Percentiles rank a stretch among this genome's conserved stretches.
Conservation (phyloP, 2,329 filamentous ascomycete species). For the Remersonia thermophila region DNA sequence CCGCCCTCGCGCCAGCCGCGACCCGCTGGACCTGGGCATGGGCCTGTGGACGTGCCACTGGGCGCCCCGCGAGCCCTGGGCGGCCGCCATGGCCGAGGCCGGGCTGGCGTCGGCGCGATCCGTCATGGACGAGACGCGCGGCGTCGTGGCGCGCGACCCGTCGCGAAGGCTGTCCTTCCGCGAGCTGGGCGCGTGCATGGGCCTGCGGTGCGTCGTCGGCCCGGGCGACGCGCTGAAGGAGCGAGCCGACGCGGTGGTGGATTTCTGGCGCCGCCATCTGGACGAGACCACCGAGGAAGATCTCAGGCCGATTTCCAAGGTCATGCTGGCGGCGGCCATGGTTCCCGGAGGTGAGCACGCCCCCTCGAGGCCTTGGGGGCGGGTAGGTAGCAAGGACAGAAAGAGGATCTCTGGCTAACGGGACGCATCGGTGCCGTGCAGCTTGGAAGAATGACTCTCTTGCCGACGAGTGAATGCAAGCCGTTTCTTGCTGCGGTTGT, state of each 20-base stretch:
- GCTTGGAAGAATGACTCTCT: not conserved
- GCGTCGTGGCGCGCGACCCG: constrained; percentile 16
- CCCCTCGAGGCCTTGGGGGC: no score
- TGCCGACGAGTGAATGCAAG: no score
- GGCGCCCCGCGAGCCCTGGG: constrained; percentile 36
- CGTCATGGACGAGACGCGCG: constrained; percentile 13
- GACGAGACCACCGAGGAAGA: constrained; percentile 26
- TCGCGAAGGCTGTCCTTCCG: constrained; percentile 35
- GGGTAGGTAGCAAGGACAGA: no score
- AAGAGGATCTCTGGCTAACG: no score
- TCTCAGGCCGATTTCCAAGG: constrained; percentile 39
- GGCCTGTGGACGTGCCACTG: constrained; percentile 45
- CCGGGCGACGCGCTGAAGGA: constrained; percentile 21
- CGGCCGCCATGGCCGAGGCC: constrained; percentile 23
- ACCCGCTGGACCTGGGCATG: constrained; percentile 47
- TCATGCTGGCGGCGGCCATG: constrained; percentile 45
- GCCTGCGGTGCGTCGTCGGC: constrained; percentile 28
- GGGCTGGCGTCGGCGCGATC: constrained; percentile 20
- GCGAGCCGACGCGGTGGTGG: constrained; percentile 20
- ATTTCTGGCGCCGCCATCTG: constrained; percentile 25
- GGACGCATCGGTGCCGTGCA: no score
- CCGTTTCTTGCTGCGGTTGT: no score
- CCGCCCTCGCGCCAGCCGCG: constrained; percentile 31
- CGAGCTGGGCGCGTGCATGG: constrained; percentile 41
- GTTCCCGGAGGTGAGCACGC: constrained; percentile 44